Evolutionary conservation across 352 stramenopile genomes (phyloP).

Genomic region (Globisporangium spiculum): DNA sequence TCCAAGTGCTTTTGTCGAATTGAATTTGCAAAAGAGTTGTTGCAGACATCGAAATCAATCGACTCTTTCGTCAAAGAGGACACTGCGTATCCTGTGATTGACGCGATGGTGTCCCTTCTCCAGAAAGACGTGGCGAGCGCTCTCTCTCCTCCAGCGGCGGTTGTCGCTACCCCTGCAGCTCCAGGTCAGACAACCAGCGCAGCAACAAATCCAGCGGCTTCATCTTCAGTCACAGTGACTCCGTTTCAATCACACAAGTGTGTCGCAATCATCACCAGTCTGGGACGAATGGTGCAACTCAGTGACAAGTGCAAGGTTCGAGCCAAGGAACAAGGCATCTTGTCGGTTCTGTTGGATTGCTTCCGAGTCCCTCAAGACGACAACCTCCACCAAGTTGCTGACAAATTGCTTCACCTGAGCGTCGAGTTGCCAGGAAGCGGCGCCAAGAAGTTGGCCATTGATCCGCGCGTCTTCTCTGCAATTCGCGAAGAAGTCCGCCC

Average conservation of each 20-base stretch:
- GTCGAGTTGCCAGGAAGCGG: background rate
- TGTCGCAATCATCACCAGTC: conserved; percentile 33
- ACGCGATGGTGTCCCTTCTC: conserved; percentile 38
- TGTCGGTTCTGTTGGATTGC: conserved; percentile 40
- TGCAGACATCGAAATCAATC: background rate
- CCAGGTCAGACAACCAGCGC: conserved; percentile 27
- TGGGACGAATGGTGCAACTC: conserved; percentile 50
- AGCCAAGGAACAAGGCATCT: conserved; percentile 30
- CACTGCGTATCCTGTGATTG: conserved; percentile 23
- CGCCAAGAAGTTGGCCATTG: background rate
- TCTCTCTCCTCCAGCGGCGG: conserved; percentile 12
- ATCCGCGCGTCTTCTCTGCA: conserved; percentile 23
- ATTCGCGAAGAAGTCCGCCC: conserved; percentile 2
- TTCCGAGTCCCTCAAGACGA: conserved; percentile 32
- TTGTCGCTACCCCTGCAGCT: conserved; percentile 17
- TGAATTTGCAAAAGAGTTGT: conserved; percentile 32
- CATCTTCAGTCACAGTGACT: conserved; percentile 17
- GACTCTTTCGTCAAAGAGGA: conserved; percentile 8
- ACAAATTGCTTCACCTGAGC: conserved; percentile 64
- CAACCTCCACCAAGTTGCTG: conserved; percentile 44
- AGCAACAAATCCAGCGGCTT: conserved; percentile 11
- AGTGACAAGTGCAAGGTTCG: conserved; percentile 38
- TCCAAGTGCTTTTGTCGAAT: conserved; percentile 36
- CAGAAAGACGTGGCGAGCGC: conserved; percentile 34
- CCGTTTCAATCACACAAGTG: conserved; percentile 31